phyloP scores from a whole-genome alignment of 345 rosid genomes.

The Hibiscus tridactylites region DNA sequence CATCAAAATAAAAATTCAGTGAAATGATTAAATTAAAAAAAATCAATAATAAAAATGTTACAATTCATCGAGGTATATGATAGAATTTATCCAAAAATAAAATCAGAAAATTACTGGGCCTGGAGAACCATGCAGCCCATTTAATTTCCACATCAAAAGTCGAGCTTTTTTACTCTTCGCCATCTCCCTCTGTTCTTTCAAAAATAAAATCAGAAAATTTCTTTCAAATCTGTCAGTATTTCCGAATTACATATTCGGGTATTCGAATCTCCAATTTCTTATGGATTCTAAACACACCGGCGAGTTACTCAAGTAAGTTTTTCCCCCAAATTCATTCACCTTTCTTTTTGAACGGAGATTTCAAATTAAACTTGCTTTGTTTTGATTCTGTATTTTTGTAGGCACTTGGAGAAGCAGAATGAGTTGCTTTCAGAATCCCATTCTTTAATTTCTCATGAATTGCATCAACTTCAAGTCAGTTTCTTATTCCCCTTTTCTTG shows the following conservation, averaged over 20 bases:
- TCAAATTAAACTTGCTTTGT: not conserved
- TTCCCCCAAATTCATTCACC: not conserved
- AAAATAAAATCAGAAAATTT: too few species aligned
- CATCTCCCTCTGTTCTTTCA: not conserved
- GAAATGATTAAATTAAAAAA: too few species aligned
- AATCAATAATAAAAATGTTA: too few species aligned
- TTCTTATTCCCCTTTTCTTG: not conserved
- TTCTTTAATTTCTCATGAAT: constrained; percentile 35
- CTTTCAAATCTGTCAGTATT: not conserved
- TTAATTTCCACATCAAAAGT: not conserved
- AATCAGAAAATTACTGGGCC: not conserved
- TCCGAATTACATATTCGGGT: too few species aligned
- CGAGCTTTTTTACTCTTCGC: not conserved
- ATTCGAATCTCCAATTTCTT: not conserved
- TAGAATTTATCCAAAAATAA: not conserved
- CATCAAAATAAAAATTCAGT: too few species aligned
- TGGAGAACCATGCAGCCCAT: not conserved
- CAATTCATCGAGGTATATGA: too few species aligned
- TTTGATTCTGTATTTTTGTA: constrained; percentile 5
- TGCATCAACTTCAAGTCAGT: constrained; percentile 47
- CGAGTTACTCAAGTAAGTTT: constrained; percentile 25
- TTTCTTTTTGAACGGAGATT: not conserved
- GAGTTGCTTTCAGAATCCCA: constrained; percentile 39
- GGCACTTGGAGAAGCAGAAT: constrained; percentile 57
- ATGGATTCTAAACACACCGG: constrained; percentile 32